Evolutionary conservation across 2,329 filamentous ascomycete species (phyloP), one percentile per base, ranked within the genome.

Genomic region (Tolypocladium tundrense): DNA sequence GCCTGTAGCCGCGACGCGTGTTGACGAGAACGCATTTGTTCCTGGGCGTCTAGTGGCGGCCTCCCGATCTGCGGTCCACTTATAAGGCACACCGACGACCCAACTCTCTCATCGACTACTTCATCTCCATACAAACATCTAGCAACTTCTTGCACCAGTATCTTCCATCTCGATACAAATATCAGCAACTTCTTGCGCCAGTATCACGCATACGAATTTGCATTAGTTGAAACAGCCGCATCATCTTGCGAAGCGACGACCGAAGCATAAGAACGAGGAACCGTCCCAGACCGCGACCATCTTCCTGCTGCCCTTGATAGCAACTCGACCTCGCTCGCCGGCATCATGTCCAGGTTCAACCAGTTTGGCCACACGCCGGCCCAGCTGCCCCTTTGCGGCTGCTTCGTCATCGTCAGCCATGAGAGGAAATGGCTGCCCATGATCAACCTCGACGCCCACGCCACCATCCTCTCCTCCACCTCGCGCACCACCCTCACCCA

Each of bases 381-480:
- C 27, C 31, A 3, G 27, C 19, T 43, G 24, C 59, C 57, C 42
- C 39, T 55, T 21, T 75, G 73, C 54, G 76, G 75, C 21, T 69
- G 73, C 62, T 74, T 69, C 59, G 66, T 70, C 59, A 33, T 70
- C 31, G 43, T 60, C n/a, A 40, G 60, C 0, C 10, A 56, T 4
- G 21, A 43, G 7, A 66, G 66, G 19, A 64, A 66, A 37, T 84
- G 82, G 60, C 77, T 90, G 4, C 85, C 85, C 0, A 82, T 84
- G 58, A 72, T 87, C 41, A 70, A 79, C 10, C 72, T 86, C 56
- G 72, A 79, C 55, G 81, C 79, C 11, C 81, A 87, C 62, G 80
- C 83, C n/a, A 82, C 75, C 9, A 84, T 90, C 53, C 72, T 84
- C 7, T 77, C 83, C 2, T 80, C 79, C 1, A 79, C 73, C 19